A percentile compares a stretch with the other conserved stretches of the same genome.
phyloP scores from a whole-genome alignment of 2,329 filamentous ascomycete genomes.

The Claviceps digitariae region DNA sequence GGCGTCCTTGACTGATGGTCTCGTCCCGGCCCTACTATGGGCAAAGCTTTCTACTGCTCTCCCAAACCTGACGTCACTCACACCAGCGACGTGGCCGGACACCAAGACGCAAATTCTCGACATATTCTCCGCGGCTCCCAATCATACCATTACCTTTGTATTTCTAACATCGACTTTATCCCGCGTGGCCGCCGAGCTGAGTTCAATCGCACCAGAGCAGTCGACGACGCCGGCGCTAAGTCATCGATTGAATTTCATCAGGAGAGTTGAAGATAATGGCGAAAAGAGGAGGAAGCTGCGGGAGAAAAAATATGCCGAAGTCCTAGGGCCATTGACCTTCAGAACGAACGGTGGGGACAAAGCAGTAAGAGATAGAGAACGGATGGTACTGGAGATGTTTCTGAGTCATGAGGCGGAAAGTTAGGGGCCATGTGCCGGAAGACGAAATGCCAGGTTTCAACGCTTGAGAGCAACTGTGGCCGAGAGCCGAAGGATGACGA shows the following conservation, averaged over 20 bases:
- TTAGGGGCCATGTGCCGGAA: slow-evolving; percentile 13
- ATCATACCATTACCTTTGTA: slow-evolving; percentile 80
- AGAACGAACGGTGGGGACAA: slow-evolving; percentile 42
- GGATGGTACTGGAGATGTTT: slow-evolving; percentile 58
- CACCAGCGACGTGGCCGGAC: slow-evolving; percentile 20
- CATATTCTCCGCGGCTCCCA: slow-evolving; percentile 54
- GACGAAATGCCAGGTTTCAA: neutral
- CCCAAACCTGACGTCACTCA: slow-evolving; percentile 22
- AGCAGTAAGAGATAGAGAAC: slow-evolving; percentile 48
- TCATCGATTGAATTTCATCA: slow-evolving; percentile 32
- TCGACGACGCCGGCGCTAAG: slow-evolving; percentile 19
- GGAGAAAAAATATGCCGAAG: slow-evolving; percentile 47
- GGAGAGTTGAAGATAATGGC: slow-evolving; percentile 18
- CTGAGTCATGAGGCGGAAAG: slow-evolving; percentile 19
- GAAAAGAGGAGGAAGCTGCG: slow-evolving; percentile 38
- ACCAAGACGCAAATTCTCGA: slow-evolving; percentile 52
- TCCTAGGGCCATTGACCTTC: slow-evolving; percentile 53
- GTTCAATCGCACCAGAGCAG: slow-evolving; percentile 21
- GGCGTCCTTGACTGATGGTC: slow-evolving; percentile 59
- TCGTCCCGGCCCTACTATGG: slow-evolving; percentile 62
- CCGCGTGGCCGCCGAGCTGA: slow-evolving; percentile 35
- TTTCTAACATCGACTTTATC: slow-evolving; percentile 69
- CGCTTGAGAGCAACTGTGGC: neutral
- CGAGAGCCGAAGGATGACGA: neutral
- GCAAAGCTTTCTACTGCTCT: slow-evolving; percentile 47